A percentile compares a stretch with the other conserved stretches of the same genome.
Evolutionary conservation across 2,329 filamentous ascomycete species (phyloP).

Genomic region (Clarireedia paspali): DNA sequence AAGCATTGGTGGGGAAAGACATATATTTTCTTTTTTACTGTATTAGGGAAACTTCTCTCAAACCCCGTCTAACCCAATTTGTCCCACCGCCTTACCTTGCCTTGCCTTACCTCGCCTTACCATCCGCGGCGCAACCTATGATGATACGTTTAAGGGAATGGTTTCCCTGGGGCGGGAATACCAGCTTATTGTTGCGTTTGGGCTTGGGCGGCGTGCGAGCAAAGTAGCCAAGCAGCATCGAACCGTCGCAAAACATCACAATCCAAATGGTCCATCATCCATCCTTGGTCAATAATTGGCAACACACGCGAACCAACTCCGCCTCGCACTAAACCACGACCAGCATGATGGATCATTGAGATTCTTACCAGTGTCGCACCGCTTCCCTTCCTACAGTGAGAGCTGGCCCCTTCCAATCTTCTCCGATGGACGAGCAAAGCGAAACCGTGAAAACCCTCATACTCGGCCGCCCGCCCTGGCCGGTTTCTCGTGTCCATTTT

Average conservation of each 20-base stretch:
- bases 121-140: no score
- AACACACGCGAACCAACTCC: conserved; percentile 7
- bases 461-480: not conserved
- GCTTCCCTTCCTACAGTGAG: not conserved
- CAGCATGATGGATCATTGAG: conserved; percentile 8
- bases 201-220: not conserved
- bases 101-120: not conserved
- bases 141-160: no score
- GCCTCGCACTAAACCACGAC: conserved; percentile 10
- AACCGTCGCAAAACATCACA: not conserved
- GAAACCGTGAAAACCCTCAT: not conserved
- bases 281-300: conserved; percentile 1
- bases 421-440: conserved; percentile 6
- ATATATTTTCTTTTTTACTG: not conserved
- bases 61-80: not conserved
- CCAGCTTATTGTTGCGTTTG: not conserved
- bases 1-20: not conserved
- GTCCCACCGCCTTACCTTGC: not conserved
- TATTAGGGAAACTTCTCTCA: not conserved
- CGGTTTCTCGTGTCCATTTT: conserved; percentile 19
- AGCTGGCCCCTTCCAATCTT: not conserved
- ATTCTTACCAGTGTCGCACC: conserved; percentile 9
- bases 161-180: no score
- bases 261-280: not conserved
- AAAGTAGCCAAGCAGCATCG: not conserved